Percentiles rank a stretch among this genome's conserved stretches.
These are phyloP conservation scores for Triangularia setosa DNA, from an alignment of 2,329 filamentous ascomycete genomes.

Conservation along the genomic window DNA sequence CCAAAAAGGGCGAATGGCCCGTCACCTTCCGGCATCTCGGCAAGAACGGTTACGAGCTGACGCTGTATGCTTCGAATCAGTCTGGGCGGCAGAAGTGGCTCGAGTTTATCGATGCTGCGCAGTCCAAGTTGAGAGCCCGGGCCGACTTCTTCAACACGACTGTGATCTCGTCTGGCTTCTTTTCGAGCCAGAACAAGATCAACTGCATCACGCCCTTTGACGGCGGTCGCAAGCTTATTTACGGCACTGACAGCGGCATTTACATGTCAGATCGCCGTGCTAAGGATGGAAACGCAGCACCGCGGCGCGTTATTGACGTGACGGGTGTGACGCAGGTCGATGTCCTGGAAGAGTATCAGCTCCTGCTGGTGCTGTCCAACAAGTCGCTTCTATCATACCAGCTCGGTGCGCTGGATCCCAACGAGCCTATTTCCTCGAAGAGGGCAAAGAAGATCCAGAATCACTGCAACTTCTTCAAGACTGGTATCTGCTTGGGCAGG, in stretches of 20 bases:
- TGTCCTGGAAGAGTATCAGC: constrained; percentile 89
- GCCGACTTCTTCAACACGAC: constrained; percentile 85
- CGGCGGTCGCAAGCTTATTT: constrained; percentile 89
- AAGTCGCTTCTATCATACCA: constrained; percentile 90
- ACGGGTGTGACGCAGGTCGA: constrained; percentile 91
- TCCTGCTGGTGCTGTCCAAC: constrained; percentile 86
- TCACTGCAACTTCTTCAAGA: constrained; percentile 98
- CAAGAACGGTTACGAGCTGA: constrained; percentile 90
- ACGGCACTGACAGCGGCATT: constrained; percentile 90
- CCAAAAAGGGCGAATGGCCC: constrained; percentile 71
- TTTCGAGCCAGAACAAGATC: constrained; percentile 69
- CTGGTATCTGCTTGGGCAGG: constrained; percentile 87
- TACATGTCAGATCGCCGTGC: constrained; percentile 88
- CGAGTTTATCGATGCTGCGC: constrained; percentile 88
- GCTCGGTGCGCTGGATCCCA: constrained; percentile 78
- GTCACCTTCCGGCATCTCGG: constrained; percentile 96
- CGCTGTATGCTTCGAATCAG: constrained; percentile 80
- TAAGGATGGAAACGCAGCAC: constrained; percentile 67
- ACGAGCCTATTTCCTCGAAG: constrained; percentile 75
- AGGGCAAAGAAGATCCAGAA: constrained; percentile 94
- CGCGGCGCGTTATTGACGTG: constrained; percentile 79
- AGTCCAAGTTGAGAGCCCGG: constrained; percentile 79
- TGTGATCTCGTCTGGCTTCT: constrained; percentile 57
- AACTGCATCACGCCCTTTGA: constrained; percentile 94
- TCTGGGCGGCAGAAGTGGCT: constrained; percentile 94